A percentile compares a stretch with the other conserved stretches of the same genome.
Evolutionary conservation across 2,329 filamentous ascomycete genomes (phyloP).

Genomic region (Ophiostoma sp.): DNA sequence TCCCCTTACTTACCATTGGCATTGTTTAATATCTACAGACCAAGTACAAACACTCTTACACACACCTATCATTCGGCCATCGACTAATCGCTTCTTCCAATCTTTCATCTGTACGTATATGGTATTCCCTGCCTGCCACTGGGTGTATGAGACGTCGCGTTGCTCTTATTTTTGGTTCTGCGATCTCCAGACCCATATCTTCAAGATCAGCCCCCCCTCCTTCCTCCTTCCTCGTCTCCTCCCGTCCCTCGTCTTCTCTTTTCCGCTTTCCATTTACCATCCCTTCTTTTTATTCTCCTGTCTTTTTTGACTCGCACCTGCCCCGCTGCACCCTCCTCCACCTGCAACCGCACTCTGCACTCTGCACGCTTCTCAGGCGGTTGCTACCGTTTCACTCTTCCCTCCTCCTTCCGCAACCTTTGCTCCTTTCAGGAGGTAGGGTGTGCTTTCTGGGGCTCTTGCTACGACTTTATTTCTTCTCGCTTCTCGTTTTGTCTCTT

Average conservation of each 20-base stretch:
- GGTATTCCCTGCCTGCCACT: background rate
- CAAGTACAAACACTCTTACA: background rate
- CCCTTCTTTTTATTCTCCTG: background rate
- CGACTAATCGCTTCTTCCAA: too few relatives aligned
- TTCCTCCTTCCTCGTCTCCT: background rate
- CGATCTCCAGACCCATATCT: background rate
- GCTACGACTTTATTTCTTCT: background rate
- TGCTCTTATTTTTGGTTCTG: background rate
- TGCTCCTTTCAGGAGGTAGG: constrained; percentile 10
- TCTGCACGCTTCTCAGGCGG: background rate
- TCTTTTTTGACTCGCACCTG: background rate
- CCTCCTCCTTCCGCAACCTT: constrained; percentile 12
- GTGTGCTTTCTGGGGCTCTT: background rate
- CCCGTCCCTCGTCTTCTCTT: background rate
- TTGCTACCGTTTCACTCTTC: constrained; percentile 15
- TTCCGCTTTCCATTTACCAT: background rate
- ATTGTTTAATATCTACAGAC: background rate
- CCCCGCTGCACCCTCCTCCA: background rate
- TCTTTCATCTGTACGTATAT: background rate
- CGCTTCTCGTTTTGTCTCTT: background rate
- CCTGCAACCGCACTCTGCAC: background rate
- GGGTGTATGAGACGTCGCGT: background rate
- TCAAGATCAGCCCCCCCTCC: background rate
- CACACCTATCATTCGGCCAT: too few relatives aligned
- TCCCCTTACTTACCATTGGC: background rate